These are phyloP conservation scores for Knoxdaviesia proteae DNA, from an alignment of 2,329 filamentous ascomycete genomes.

Conservation along the genomic window DNA sequence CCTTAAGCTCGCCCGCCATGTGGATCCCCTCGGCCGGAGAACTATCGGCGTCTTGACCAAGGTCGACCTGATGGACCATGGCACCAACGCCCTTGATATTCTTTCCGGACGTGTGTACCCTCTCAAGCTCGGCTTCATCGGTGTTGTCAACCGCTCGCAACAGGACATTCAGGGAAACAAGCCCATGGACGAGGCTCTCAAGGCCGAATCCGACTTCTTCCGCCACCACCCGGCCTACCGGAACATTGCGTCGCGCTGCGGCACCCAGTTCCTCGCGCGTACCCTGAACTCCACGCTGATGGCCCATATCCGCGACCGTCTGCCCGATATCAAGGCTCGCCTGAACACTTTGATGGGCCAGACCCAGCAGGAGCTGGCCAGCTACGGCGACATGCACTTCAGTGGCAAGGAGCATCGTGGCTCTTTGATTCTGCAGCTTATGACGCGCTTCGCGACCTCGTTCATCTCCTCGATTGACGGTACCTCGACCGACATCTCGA, in stretches of 20 bases:
- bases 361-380: slow-evolving; percentile 92
- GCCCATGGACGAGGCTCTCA: slow-evolving; percentile 76
- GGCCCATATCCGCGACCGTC: slow-evolving; percentile 81
- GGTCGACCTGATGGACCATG: slow-evolving; percentile 95
- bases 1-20: slow-evolving; percentile 87
- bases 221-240: slow-evolving; percentile 90
- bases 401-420: slow-evolving; percentile 92
- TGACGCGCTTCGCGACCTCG: slow-evolving; percentile 94
- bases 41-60: slow-evolving; percentile 97
- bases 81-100: slow-evolving; percentile 93
- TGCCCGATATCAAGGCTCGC: slow-evolving; percentile 94
- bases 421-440: slow-evolving; percentile 83
- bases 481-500: slow-evolving; percentile 95
- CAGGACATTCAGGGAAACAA: slow-evolving; percentile 95
- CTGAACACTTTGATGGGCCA: slow-evolving; percentile 99
- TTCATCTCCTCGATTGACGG: slow-evolving; percentile 98
- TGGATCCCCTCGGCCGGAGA: slow-evolving; percentile 79
- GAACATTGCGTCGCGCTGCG: slow-evolving; percentile 84
- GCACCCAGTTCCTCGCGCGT: slow-evolving; percentile 85
- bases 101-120: slow-evolving; percentile 94
- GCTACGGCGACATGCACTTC: slow-evolving; percentile 95
- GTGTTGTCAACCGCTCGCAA: slow-evolving; percentile 92
- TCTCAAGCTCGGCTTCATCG: slow-evolving; percentile 90
- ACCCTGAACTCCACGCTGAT: slow-evolving; percentile 90
- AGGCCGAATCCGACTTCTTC: slow-evolving; percentile 87